Evolutionary conservation across 139 green algal species (phyloP).

Genomic region (Chlorella sp.): DNA sequence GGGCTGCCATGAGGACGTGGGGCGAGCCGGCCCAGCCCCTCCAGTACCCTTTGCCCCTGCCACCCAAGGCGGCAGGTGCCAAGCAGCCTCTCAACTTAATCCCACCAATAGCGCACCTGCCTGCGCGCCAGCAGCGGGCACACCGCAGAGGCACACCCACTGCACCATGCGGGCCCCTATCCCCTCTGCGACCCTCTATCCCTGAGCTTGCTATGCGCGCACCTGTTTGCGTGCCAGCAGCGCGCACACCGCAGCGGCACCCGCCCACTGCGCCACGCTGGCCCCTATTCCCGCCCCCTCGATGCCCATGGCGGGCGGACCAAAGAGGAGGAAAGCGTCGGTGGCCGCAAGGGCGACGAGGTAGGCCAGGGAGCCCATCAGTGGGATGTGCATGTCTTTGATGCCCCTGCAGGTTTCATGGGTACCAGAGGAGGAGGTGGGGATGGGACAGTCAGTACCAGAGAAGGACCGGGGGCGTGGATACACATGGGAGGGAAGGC

Average conservation of each 20-base stretch:
- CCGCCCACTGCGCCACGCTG: conserved; percentile 64
- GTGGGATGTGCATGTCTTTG: conserved; percentile 46
- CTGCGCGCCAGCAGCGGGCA: conserved; percentile 34
- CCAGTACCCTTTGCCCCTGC: no score
- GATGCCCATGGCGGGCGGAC: conserved; percentile 61
- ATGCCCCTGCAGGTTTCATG: conserved; percentile 11
- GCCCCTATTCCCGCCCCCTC: conserved; percentile 68
- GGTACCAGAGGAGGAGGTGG: neutral
- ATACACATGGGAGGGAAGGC: neutral
- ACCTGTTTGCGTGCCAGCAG: conserved; percentile 46
- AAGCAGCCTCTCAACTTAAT: no score
- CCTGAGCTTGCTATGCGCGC: neutral
- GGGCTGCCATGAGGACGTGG: no score
- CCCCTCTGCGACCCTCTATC: no score
- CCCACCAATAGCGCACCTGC: conserved; percentile 41
- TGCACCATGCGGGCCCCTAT: conserved; percentile 67
- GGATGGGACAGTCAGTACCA: neutral
- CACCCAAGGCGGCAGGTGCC: no score
- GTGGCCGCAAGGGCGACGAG: conserved; percentile 45
- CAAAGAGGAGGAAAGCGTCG: conserved; percentile 55
- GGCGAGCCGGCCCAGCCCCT: no score
- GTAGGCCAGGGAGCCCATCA: conserved; percentile 42
- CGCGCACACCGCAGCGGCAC: conserved; percentile 45
- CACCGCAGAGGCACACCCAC: conserved; percentile 51
- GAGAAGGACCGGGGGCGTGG: no score